These are phyloP conservation scores for Aspergillus funiculosus DNA, from an alignment of 495 filamentous ascomycete genomes.

Conservation along the genomic window DNA sequence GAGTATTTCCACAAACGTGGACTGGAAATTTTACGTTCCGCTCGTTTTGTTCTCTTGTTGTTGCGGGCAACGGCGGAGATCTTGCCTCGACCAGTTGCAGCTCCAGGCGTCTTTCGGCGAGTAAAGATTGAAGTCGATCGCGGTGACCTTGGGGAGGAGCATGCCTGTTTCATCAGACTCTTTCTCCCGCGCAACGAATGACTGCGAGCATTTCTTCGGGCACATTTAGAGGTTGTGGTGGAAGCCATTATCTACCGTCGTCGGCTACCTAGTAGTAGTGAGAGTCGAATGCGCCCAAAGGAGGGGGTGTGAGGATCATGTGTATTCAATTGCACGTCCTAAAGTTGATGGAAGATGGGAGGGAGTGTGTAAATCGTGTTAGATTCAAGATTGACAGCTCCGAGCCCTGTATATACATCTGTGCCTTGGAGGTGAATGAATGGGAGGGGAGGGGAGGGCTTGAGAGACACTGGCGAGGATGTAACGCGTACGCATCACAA, in stretches of 20 bases:
- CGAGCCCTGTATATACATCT: constrained; percentile 2
- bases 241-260: constrained; percentile 7
- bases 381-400: background rate
- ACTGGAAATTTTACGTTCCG: background rate
- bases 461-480: no score
- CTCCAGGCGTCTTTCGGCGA: no score
- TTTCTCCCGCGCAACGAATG: constrained; percentile 1
- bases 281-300: no score
- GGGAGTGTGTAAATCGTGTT: background rate
- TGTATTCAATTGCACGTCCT: background rate
- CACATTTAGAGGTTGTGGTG: background rate
- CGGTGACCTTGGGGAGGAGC: constrained; percentile 11
- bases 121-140: background rate
- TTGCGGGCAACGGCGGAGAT: background rate
- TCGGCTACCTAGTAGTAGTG: no score
- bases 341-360: background rate
- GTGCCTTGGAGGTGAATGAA: background rate
- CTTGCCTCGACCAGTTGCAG: background rate
- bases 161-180: background rate
- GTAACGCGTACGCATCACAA: no score
- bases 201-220: constrained; percentile 3
- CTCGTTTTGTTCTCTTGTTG: background rate
- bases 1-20: constrained; percentile 11
- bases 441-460: background rate
- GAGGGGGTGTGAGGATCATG: background rate